Percentiles rank a stretch among this genome's conserved stretches.
These are phyloP conservation scores for Dendrobium chrysotoxum DNA, from an alignment of 106 monocot genomes.

Conservation along the genomic window DNA sequence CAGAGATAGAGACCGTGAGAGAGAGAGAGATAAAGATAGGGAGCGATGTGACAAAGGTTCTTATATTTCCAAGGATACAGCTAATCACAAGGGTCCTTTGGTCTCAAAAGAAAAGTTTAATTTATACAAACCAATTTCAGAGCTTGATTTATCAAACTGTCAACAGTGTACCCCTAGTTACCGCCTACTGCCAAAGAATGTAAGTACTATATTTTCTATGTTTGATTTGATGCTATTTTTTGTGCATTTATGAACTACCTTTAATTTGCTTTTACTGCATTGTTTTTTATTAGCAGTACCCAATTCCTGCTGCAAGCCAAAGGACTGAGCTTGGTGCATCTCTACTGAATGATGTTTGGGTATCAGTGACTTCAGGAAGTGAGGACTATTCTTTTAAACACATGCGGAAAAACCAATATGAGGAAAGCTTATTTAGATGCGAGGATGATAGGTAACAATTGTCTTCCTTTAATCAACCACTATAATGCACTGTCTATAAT, in stretches of 20 bases:
- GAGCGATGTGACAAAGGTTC: constrained; percentile 46
- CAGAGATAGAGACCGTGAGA: constrained; percentile 62
- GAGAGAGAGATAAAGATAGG: constrained; percentile 62
- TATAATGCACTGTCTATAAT: background rate
- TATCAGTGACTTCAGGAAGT: constrained; percentile 93
- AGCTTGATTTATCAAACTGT: constrained; percentile 86
- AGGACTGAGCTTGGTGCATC: constrained; percentile 67
- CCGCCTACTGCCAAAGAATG: constrained; percentile 81
- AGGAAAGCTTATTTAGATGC: constrained; percentile 96
- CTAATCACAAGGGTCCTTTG: constrained; percentile 42
- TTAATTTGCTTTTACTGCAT: constrained; percentile 11
- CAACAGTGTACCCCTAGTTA: constrained; percentile 87
- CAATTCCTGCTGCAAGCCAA: constrained; percentile 71
- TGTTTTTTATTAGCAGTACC: constrained; percentile 46
- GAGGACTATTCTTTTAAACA: constrained; percentile 99
- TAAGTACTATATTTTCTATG: constrained; percentile 22
- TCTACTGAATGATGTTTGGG: constrained; percentile 90
- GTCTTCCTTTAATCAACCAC: background rate
- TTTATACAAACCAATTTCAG: constrained; percentile 73
- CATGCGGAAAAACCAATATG: constrained; percentile 97
- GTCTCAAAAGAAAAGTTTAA: constrained; percentile 74
- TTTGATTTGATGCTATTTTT: background rate
- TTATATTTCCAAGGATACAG: constrained; percentile 40
- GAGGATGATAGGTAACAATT: constrained; percentile 87
- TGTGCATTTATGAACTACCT: background rate